Evolutionary conservation across 2,329 filamentous ascomycete genomes (phyloP).

Genomic region (Myriangium duriaei): DNA sequence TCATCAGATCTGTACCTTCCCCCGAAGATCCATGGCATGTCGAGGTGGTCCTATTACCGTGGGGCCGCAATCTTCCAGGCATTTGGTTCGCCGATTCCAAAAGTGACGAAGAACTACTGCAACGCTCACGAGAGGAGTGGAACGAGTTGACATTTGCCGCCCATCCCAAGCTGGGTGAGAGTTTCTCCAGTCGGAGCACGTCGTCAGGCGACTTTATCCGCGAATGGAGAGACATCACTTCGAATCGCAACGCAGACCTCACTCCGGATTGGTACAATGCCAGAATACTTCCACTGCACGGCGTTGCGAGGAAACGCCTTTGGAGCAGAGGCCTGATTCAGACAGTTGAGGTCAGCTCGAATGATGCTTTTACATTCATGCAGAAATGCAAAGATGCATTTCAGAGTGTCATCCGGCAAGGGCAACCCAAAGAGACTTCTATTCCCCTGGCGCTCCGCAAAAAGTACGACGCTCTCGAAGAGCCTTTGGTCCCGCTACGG

Average conservation of each 20-base stretch:
- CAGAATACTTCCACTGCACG: conserved; percentile 52
- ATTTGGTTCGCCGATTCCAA: conserved; percentile 37
- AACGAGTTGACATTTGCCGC: conserved; percentile 23
- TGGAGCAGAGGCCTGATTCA: conserved; percentile 60
- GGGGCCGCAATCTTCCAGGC: conserved; percentile 41
- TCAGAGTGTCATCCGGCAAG: conserved; percentile 36
- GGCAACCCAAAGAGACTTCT: conserved; percentile 1
- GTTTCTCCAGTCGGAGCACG: conserved; percentile 28
- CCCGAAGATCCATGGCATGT: conserved; percentile 55
- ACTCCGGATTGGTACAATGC: conserved; percentile 51
- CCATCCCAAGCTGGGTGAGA: conserved; percentile 16
- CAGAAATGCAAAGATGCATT: conserved; percentile 52
- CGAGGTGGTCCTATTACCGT: conserved; percentile 65
- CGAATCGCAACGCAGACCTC: conserved; percentile 45
- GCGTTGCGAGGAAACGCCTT: conserved; percentile 56
- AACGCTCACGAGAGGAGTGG: conserved; percentile 29
- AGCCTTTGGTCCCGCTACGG: conserved; percentile 61
- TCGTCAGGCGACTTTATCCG: conserved; percentile 38
- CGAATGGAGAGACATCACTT: conserved; percentile 32
- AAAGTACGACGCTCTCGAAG: conserved; percentile 49
- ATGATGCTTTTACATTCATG: conserved; percentile 57
- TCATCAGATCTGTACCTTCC: conserved; percentile 52
- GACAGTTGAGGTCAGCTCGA: conserved; percentile 46
- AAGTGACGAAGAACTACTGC: neutral
- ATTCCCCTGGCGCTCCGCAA: conserved; percentile 18